These are phyloP conservation scores for Myxozyma geophila DNA, from an alignment of 805 yeast species.

Conservation along the genomic window DNA sequence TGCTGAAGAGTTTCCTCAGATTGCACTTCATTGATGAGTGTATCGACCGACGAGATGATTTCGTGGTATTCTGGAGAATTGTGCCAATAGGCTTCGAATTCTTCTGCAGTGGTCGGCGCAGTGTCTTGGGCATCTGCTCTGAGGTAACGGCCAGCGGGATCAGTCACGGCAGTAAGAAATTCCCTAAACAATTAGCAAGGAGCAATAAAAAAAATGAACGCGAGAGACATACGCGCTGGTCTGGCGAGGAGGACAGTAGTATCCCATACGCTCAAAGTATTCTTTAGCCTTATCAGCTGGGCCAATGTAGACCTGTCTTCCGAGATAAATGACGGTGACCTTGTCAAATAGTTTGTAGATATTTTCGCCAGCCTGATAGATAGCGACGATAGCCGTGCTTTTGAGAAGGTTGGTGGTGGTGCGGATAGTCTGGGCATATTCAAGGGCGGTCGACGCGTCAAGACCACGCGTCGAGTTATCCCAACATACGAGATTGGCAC, in stretches of 20 bases:
- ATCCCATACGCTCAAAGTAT: conserved; percentile 61
- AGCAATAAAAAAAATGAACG: conserved; percentile 46
- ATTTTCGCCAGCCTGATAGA: conserved; percentile 61
- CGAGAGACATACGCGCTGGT: conserved; percentile 51
- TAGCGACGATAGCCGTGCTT: conserved; percentile 62
- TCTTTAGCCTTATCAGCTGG: conserved; percentile 51
- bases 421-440: conserved; percentile 62
- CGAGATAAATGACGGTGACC: conserved; percentile 58
- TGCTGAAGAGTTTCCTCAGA: conserved; percentile 46
- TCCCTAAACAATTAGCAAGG: conserved; percentile 48
- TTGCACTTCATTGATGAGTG: conserved; percentile 45
- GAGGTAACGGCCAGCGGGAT: conserved; percentile 62
- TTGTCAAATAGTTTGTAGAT: conserved; percentile 60
- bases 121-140: conserved; percentile 54
- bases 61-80: conserved; percentile 52
- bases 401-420: conserved; percentile 55
- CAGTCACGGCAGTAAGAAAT: conserved; percentile 48
- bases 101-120: conserved; percentile 66
- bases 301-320: conserved; percentile 61
- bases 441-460: conserved; percentile 71
- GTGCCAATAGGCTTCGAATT: conserved; percentile 65
- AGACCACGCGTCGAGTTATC: conserved; percentile 73
- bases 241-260: conserved; percentile 59
- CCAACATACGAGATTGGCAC: conserved; percentile 59
- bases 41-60: conserved; percentile 53